Conservation (phyloP, 805 yeast genomes). For the Kregervanrija delftensis region DNA sequence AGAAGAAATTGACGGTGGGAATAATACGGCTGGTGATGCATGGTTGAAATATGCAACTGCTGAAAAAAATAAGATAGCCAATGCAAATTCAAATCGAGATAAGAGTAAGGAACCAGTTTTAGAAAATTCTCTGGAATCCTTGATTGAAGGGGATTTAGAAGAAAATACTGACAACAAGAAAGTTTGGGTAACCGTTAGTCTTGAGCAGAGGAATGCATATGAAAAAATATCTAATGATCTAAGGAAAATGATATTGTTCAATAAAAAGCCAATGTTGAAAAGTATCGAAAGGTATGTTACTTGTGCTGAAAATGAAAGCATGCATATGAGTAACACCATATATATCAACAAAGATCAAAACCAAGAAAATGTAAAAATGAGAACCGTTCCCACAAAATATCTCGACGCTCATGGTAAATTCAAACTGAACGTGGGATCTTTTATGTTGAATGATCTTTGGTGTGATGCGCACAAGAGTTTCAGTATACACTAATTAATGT, state of each 20-base stretch:
- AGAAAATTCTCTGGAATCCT: conserved; percentile 5
- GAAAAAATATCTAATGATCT: conserved; percentile 25
- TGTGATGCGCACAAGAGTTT: neutral
- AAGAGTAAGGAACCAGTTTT: neutral
- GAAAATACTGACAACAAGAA: conserved; percentile 4
- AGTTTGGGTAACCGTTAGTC: conserved; percentile 21
- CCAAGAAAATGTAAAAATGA: neutral
- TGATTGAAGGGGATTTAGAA: neutral
- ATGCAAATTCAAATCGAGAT: neutral
- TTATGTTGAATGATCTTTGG: neutral
- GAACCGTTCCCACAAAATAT: neutral
- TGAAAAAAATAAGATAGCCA: neutral
- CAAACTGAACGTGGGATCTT: neutral
- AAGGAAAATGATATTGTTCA: conserved; percentile 21
- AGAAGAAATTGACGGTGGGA: neutral
- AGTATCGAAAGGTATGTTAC: conserved; percentile 5
- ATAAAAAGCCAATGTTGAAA: conserved; percentile 21
- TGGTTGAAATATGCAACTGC: conserved; percentile 16
- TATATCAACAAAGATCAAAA: neutral
- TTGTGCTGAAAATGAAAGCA: neutral
- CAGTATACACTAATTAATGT: neutral
- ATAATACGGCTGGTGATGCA: conserved; percentile 15
- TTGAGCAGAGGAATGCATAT: conserved; percentile 21
- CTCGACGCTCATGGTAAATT: neutral
- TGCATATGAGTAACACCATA: neutral